These are phyloP conservation scores for Blastobotrys raffinosifermentans DNA, from an alignment of 1,139 yeast genomes.

Conservation along the genomic window DNA sequence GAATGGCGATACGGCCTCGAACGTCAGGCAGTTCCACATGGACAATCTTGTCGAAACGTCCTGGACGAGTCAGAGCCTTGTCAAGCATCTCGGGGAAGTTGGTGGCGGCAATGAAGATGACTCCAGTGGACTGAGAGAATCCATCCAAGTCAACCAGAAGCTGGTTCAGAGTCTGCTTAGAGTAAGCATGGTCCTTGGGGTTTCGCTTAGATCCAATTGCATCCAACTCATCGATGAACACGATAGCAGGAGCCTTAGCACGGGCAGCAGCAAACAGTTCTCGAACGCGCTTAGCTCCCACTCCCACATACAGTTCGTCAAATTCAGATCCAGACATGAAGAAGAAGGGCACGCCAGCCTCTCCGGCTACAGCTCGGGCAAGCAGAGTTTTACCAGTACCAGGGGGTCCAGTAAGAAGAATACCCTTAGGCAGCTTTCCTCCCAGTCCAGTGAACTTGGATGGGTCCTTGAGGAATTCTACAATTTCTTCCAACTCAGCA, in stretches of 20 bases:
- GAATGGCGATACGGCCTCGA: slow-evolving; percentile 89
- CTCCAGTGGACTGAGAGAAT: slow-evolving; percentile 86
- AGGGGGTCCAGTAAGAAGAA: slow-evolving; percentile 95
- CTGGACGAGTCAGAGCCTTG: slow-evolving; percentile 96
- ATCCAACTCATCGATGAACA: slow-evolving; percentile 93
- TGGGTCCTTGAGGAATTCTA: slow-evolving; percentile 93
- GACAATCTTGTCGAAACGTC: slow-evolving; percentile 94
- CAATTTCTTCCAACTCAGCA: slow-evolving; percentile 93
- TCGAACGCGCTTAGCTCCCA: slow-evolving; percentile 96
- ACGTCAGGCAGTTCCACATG: slow-evolving; percentile 96
- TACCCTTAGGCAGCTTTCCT: slow-evolving; percentile 96
- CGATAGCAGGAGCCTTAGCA: slow-evolving; percentile 93
- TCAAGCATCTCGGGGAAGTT: slow-evolving; percentile 96
- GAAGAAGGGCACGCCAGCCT: slow-evolving; percentile 97
- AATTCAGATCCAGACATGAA: slow-evolving; percentile 98
- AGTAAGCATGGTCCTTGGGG: slow-evolving; percentile 96
- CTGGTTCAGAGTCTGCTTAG: slow-evolving; percentile 94
- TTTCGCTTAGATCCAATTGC: slow-evolving; percentile 98
- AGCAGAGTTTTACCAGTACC: slow-evolving; percentile 98
- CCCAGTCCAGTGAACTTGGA: slow-evolving; percentile 94
- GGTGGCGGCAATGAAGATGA: slow-evolving; percentile 95
- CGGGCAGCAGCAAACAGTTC: slow-evolving; percentile 91
- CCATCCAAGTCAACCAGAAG: slow-evolving; percentile 95
- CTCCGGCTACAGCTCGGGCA: slow-evolving; percentile 99
- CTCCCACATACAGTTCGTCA: slow-evolving; percentile 97